phyloP scores from a whole-genome alignment of 306 rosid species.

The Quercus engelmannii region DNA sequence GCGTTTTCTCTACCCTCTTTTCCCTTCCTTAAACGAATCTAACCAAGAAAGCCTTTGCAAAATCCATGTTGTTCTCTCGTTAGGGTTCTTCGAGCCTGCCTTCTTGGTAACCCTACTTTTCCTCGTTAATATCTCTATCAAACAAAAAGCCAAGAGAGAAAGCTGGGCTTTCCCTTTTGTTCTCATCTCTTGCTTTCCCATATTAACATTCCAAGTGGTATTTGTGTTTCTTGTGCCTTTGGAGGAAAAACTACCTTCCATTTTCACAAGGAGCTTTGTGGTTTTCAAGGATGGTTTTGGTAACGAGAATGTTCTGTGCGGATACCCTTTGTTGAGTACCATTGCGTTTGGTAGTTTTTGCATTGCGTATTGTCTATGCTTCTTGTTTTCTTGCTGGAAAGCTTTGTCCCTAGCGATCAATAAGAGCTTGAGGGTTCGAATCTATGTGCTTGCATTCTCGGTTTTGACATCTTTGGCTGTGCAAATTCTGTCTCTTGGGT shows the following conservation, averaged over 20 bases:
- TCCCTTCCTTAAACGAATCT: background rate
- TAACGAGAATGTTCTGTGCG: conserved; percentile 31
- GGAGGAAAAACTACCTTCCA: conserved; percentile 8
- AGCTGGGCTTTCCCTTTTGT: conserved; percentile 35
- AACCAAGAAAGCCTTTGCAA: conserved; percentile 50
- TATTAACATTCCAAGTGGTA: conserved; percentile 22
- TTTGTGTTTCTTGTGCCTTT: conserved; percentile 32
- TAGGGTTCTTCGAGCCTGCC: conserved; percentile 76
- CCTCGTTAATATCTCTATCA: conserved; percentile 59
- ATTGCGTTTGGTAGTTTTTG: conserved; percentile 44
- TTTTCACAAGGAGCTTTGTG: conserved; percentile 20
- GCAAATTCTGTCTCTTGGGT: conserved; percentile 41
- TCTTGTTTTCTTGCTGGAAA: conserved; percentile 58
- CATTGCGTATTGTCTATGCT: conserved; percentile 34
- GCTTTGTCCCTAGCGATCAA: conserved; percentile 67
- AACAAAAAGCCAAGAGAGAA: conserved; percentile 30
- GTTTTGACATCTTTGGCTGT: conserved; percentile 45
- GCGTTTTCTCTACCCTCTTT: conserved; percentile 17
- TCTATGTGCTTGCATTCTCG: conserved; percentile 29
- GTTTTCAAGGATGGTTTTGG: background rate
- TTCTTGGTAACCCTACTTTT: conserved; percentile 63
- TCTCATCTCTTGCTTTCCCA: conserved; percentile 37
- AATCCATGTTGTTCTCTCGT: conserved; percentile 39
- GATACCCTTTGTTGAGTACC: conserved; percentile 51
- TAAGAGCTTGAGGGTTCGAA: conserved; percentile 50